Base-by-base conservation (phyloP, 1,284 basidiomycete genomes). In the Ganoderma lucidum region DNA sequence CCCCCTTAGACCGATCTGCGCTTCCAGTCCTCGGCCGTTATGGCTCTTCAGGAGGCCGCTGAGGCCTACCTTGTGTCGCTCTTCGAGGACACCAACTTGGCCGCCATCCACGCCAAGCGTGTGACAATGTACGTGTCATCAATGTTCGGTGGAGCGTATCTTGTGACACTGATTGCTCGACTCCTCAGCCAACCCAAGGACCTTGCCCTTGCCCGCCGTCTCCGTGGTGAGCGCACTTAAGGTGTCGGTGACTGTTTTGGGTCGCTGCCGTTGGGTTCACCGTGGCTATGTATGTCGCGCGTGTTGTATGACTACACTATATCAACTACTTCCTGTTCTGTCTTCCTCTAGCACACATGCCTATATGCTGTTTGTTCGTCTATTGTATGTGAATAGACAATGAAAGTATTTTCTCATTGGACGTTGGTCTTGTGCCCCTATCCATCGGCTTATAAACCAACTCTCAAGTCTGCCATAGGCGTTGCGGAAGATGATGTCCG, bases 1-100 rank as follows among this genome's bases (percentile, higher is more conserved):
- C 35, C 35, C 14, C 35, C 39, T 59, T 73, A 91, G 90, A 91
- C 89, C 70, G 95, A 97, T 82, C 87, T 97, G 74, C 93, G 95
- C 75, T 97, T 97, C 93, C 95, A 96, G 86, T 96, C 94, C 61
- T 96, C 93, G 28, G 95, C 95, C 72, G 93, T 97, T 75, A 92
- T 94, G 86, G 95, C 94, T 65, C 88, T 97, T 67, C 95, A 97
- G 83, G 95, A 97, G 85, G 94, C 95, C 2, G 87, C 93, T 68
- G 95, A 97, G 85, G 95, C 95, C 23, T 96, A 97, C 87, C 93
- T 96, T 75, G 95, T 96, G 82, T 94, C 93, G 41, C 86, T 96
- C 77, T 96, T 96, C 81, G 90, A 93, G 80, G 90, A 93, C 81
- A 92, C 92, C 81, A 94, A 94, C 84, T 86, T 93, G 77, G 91